A percentile compares a stretch with the other conserved stretches of the same genome.
These are phyloP conservation scores for Vanrija sp. DNA, from an alignment of 1,284 basidiomycete genomes.

Conservation along the genomic window DNA sequence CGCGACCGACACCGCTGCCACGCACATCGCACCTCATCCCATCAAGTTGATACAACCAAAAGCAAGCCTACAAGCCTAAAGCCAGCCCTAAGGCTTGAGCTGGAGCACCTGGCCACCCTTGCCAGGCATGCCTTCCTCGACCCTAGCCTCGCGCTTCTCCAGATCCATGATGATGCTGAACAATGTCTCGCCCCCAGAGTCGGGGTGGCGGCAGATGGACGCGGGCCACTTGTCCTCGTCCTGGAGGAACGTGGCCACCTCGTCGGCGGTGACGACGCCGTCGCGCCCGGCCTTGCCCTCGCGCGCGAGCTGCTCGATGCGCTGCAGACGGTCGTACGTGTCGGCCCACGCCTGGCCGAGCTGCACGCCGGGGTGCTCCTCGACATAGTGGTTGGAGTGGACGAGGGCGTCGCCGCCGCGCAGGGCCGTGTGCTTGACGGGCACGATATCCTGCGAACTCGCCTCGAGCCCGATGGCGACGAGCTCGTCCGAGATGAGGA, in stretches of 20 bases:
- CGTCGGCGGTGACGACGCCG: background rate
- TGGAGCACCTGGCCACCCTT: constrained; percentile 1
- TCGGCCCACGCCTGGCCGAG: constrained; percentile 1
- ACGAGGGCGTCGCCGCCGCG: constrained; percentile 2
- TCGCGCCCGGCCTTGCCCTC: background rate
- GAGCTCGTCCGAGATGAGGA: constrained; percentile 9
- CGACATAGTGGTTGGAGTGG: constrained; percentile 21
- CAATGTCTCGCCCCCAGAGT: constrained; percentile 7
- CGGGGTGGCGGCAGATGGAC: constrained; percentile 12
- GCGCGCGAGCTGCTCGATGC: constrained; percentile 10
- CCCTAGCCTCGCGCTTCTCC: background rate
- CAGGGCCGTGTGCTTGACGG: background rate
- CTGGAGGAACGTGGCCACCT: constrained; percentile 4
- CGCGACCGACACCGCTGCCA: too few species aligned
- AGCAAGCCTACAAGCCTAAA: background rate
- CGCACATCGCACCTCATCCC: too few species aligned
- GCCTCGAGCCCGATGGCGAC: constrained; percentile 14
- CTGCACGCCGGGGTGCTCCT: constrained; percentile 13
- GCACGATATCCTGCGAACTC: background rate
- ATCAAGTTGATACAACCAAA: background rate
- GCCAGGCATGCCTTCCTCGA: constrained; percentile 13
- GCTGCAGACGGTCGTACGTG: constrained; percentile 6
- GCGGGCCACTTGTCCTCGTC: constrained; percentile 11
- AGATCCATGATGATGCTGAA: constrained; percentile 20
- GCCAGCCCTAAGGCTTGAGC: constrained; percentile 3